Base-by-base conservation (phyloP, 306 rosid species). In the Begonia loranthoides region DNA sequence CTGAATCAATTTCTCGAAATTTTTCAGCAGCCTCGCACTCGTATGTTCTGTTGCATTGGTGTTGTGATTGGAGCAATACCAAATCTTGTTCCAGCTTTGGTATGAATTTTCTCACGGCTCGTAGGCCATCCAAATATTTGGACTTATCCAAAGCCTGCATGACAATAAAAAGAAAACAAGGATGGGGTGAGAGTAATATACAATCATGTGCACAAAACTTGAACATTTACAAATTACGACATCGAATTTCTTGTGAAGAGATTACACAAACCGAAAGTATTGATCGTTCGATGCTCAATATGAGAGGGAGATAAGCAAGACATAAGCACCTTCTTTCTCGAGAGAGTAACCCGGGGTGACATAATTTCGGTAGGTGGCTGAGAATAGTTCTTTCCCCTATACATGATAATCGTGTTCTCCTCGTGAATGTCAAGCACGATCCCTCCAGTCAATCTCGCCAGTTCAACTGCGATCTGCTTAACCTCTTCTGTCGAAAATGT, bases 331-430 rank as follows among this genome's bases (percentile, higher is more conserved):
- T 83, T 90, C 80, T 76, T 90, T 73, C 99, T 81, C 7, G 95
- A 65, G 21, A 90, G 93, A 59, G 94, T 76, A 66, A 78, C 65
- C 63, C 95, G 79, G 13, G 99, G 99, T 49, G 94, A 90, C 99
- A 90, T 86, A 33, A 90, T 90, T 78, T 90, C 99, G 8, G 95
- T 82, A 7, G 99, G 99, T 9, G 95, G 95, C 63, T 90, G 99
- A 40, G 80, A 72, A 70, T 90, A 90, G 76, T 90, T 90, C 83
- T 90, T 90, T 43, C 99, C 99, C 69, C 95, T 74, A 57, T 90
- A 86, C 95, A 90, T 86, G 60, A 90, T 86, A 63, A 90, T 90
- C 17, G 82, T 86, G 76, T 82, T 28, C 33, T 82, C 88, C 66
- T 90, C 94, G 39, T 82, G 94, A 74, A 90, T 78, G 61, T 78